Evolutionary conservation across 768 basidiomycete genomes (phyloP), one percentile per base, ranked within the genome.

Genomic region (Russula brevipes): DNA sequence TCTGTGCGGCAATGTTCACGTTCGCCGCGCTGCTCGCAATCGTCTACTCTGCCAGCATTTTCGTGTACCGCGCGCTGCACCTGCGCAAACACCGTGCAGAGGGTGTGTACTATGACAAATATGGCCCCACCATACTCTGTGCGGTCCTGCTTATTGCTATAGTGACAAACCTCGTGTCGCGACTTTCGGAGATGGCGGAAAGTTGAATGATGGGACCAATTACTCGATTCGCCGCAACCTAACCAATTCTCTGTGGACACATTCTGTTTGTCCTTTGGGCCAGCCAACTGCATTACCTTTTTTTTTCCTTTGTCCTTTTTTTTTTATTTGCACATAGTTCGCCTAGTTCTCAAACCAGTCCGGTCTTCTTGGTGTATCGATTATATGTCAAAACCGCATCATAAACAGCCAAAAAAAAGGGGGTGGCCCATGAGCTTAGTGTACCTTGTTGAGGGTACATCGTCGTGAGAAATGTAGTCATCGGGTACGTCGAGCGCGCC

Each of bases 1-100:
- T 97, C 68, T 89, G 89, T 69, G 94, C 96, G 6, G 84, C 83
- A 7, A 76, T 91, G 50, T 99, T 99, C 79, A 96, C 95, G 0
- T 72, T 94, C 58, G 85, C 88, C n/a, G 91, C 97, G 11, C 81
- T 99, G 17, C 74, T 92, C 51, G 84, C 94, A 7, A 92, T 98
- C 68, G 84, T 87, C 30, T 99, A 98, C 76, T 83, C 91, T 4
- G 89, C 87, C 9, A 79, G 81, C 56, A 86, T 94, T 57, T 97
- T 93, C 71, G 80, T 89, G 30, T 89, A 84, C 72, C 85, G 93
- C 53, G 84, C 90, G 8, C 72, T 81, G 49, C 81, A 81, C 59
- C 79, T 96, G 69, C 81, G 91, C 54, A 77, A 80, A 61, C 84
- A 87, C 42, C 80, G 82, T 36, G 91, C 92, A 0, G 85, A 88